Base-by-base conservation (phyloP, 2,329 filamentous ascomycete genomes). In the Curvularia eragrostidis region DNA sequence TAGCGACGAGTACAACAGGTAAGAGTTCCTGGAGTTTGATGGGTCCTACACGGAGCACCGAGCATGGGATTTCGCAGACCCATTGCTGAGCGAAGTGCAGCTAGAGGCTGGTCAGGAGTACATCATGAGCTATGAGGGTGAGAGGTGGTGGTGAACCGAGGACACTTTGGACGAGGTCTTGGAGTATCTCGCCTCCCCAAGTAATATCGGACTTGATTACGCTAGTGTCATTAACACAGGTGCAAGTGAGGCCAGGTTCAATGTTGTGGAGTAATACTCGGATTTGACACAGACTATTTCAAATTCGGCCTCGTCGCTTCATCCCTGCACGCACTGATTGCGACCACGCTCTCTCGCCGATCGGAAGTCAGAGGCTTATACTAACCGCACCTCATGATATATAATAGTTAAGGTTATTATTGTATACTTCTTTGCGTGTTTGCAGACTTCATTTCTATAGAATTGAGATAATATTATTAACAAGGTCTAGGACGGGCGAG, bases 111-210 rank as follows among this genome's bases (percentile, higher is more conserved):
- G 46, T 3, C 38, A 48, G 6, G 49, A 57, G 49, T 57, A 57
- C 21, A 52, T 52, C 34, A 34, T 57, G n/a, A 30, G 53, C 13
- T 44, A 52, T 48, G 46, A 43, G 13, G 26, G 32, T 19, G 49
- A 43, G 19, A 48, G 18, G 43, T 53, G 54, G 54, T 57, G 54
- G 49, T 57, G 54, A 43, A 48, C 28, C 2, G 54, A 53, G 19
- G 54, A 53, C 19, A 48, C 49, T 34, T 26, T 57, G 4, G 54
- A 57, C 8, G 54, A 53, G 23, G 36, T 57, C 2, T 34, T 53
- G 36, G 10, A 26, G 15, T 57, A 53, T 43, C 32, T 52, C 19
- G 49, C 21, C 18, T 48, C 32, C 8, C 34, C 30, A 47, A 49
- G 38, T 32, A 47, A 30, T 2, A 21, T 30, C 18, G 44, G 44